These are phyloP conservation scores for Hibiscus tridactylites DNA, from an alignment of 345 rosid species.

Conservation along the genomic window DNA sequence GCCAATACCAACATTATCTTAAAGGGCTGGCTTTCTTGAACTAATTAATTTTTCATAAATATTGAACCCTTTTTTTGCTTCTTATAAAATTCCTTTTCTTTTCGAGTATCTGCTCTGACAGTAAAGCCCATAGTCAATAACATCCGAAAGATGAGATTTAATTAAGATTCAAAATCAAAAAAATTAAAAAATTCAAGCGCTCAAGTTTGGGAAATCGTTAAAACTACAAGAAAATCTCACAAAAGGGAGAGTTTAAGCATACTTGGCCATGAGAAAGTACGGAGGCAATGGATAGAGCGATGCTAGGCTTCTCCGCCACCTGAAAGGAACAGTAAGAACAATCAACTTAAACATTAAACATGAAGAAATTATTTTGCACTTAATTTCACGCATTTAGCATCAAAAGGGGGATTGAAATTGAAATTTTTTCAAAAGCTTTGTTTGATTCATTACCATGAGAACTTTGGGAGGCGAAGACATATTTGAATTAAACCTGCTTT, in stretches of 20 bases:
- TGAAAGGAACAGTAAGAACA: conserved; percentile 11
- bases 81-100: background rate
- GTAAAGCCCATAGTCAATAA: background rate
- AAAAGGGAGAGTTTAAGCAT: conserved; percentile 3
- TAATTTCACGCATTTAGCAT: too few relatives aligned
- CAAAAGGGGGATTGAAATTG: background rate
- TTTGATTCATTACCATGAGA: conserved; percentile 26
- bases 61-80: background rate
- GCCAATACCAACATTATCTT: background rate
- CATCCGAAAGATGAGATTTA: background rate
- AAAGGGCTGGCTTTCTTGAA: background rate
- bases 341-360: background rate
- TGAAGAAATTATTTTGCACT: background rate
- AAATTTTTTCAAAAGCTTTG: background rate
- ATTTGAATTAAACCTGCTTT: background rate
- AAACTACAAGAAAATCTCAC: background rate
- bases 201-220: background rate
- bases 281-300: conserved; percentile 82
- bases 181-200: background rate
- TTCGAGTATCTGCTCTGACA: background rate
- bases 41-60: background rate
- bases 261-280: conserved; percentile 72
- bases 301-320: conserved; percentile 99
- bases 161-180: background rate
- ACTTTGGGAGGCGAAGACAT: conserved; percentile 35